Conservation (phyloP, 495 filamentous ascomycete genomes). For the Aspergillus carlsbadensis region DNA sequence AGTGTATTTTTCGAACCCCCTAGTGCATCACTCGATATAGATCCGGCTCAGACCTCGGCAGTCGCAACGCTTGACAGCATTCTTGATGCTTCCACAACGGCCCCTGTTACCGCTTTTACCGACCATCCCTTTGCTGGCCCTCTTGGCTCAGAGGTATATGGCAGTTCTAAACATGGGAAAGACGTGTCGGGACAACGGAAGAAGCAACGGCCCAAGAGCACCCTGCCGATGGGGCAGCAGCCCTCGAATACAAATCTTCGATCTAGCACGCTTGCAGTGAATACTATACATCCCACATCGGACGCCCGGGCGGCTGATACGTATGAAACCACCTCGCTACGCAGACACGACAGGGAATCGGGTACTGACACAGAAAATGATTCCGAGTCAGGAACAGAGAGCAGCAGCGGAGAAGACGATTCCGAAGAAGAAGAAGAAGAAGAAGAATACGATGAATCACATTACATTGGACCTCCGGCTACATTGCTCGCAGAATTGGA, state of each 20-base stretch:
- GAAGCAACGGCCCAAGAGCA: conserved; percentile 22
- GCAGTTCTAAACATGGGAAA: conserved; percentile 35
- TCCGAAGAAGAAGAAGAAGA: conserved; percentile 38
- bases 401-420: conserved; percentile 35
- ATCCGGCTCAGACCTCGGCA: conserved; percentile 76
- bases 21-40: conserved; percentile 55
- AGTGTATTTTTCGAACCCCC: conserved; percentile 86
- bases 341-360: conserved; percentile 23
- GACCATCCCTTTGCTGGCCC: conserved; percentile 85
- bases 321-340: conserved; percentile 21
- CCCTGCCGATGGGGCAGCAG: conserved; percentile 20
- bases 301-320: conserved; percentile 18
- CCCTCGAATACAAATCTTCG: conserved; percentile 16
- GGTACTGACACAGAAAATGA: conserved; percentile 14
- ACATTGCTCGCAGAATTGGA: conserved; percentile 92
- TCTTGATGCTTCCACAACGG: conserved; percentile 86
- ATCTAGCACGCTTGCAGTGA: conserved; percentile 9
- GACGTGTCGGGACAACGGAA: conserved; percentile 20
- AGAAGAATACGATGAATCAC: conserved; percentile 35
- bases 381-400: conserved; percentile 18
- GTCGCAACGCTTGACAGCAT: conserved; percentile 90
- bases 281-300: conserved; percentile 15
- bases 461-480: conserved; percentile 70
- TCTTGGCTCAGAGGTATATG: conserved; percentile 65
- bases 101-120: conserved; percentile 92